phyloP scores from a whole-genome alignment of 495 filamentous ascomycete species.

The Penicillium mononematosum region DNA sequence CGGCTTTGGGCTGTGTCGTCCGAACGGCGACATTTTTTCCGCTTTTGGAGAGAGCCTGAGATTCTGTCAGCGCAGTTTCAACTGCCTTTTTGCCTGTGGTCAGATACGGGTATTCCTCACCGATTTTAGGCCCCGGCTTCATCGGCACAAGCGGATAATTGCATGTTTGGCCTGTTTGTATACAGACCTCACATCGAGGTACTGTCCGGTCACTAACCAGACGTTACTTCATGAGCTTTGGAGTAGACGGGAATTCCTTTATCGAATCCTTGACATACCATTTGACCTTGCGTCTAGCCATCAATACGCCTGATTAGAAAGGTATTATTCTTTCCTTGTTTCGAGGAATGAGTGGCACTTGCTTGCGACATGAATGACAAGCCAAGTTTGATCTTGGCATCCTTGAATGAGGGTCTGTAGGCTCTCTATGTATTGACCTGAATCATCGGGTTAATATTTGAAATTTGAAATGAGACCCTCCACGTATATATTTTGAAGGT shows the following conservation, averaged over 20 bases:
- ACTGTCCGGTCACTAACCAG: background rate
- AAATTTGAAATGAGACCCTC: background rate
- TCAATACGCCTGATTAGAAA: background rate
- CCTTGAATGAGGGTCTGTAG: background rate
- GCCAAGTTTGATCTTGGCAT: background rate
- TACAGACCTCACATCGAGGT: background rate
- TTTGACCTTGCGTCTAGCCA: background rate
- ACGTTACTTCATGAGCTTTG: background rate
- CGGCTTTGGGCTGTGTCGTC: background rate
- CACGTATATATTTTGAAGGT: no score
- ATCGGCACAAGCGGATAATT: background rate
- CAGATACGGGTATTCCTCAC: background rate
- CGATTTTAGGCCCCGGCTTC: background rate
- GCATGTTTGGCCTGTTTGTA: background rate
- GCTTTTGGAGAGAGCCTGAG: background rate
- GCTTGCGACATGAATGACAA: constrained; percentile 2
- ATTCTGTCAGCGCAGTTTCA: background rate
- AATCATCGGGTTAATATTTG: background rate
- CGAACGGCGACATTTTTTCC: background rate
- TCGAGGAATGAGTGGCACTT: background rate
- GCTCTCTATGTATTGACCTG: background rate
- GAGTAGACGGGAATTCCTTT: background rate
- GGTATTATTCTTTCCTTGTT: background rate
- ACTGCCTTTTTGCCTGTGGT: background rate
- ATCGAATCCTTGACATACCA: background rate